Evolutionary conservation across 805 yeast genomes (phyloP), one percentile per base, ranked within the genome.

Genomic region (Limtongia smithiae): DNA sequence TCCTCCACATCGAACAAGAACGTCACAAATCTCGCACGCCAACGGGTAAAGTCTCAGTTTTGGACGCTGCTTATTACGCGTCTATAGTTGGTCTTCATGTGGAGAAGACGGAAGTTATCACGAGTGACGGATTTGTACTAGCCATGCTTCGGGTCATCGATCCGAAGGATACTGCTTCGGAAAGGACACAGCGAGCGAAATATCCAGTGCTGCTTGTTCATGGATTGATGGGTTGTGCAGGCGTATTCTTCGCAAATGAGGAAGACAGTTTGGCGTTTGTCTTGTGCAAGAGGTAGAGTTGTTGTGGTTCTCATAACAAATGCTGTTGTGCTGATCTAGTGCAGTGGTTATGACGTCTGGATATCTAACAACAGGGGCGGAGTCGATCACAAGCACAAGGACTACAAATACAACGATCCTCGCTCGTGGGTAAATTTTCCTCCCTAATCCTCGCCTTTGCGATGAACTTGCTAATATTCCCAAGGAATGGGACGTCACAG

Each of bases 351-450:
- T 61, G 96, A 89, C 59, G 88, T 89, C 8, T 89, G 96, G 96
- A 65, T 89, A 46, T 96, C 96, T 1, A 87, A 89, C 62, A 90
- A 89, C 62, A 69, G 98, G 54, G 83, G 96, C 57, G 95, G 96
- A 4, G 85, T 90, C 63, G 71, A 77, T 34, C 85, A 95, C 0
- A 69, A 74, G 44, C 95, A 90, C 69, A 66, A 72, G 51, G 66
- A 66, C 49, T 74, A 71, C 54, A 69, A 71, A 31, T 54, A 68
- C 3, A 58, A 60, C 48, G 75, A 77, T 58, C 71, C 72, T 1
- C 61, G 71, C 44, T 85, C 83, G 80, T 91, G 98, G 98, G 56
- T 46, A 28, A 9, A 57, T 54, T 21, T n/a, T n/a, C n/a, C n/a
- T n/a, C n/a, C n/a, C n/a, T n/a, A n/a, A n/a, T n/a, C n/a, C n/a